A percentile compares a stretch with the other conserved stretches of the same genome.
Evolutionary conservation across 495 filamentous ascomycete species (phyloP).

Genomic region (Rhypophila decipiens): DNA sequence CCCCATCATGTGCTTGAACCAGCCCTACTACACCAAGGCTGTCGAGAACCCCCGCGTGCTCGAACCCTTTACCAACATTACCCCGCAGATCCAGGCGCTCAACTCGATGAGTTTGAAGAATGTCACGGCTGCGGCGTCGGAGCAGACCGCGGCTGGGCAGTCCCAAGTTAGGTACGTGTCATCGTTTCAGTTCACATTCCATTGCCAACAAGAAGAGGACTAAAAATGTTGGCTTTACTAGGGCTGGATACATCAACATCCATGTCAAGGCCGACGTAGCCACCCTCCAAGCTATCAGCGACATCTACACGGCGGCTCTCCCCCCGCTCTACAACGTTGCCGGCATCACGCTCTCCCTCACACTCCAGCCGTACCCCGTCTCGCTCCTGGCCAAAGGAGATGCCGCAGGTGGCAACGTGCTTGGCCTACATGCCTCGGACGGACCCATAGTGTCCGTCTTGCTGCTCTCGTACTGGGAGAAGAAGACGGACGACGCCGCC

Average conservation of each 20-base stretch:
- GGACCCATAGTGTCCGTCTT: slow-evolving; percentile 13
- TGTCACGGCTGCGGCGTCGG: neutral
- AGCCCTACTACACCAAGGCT: slow-evolving; percentile 11
- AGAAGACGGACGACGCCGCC: slow-evolving; percentile 11
- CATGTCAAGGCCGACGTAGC: slow-evolving; percentile 15
- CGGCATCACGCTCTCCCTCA: slow-evolving; percentile 9
- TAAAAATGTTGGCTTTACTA: no score
- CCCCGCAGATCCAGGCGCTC: slow-evolving; percentile 7
- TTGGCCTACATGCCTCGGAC: slow-evolving; percentile 13
- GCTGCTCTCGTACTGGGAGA: slow-evolving; percentile 11
- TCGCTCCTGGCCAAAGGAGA: slow-evolving; percentile 12
- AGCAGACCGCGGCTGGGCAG: neutral
- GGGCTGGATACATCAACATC: slow-evolving; percentile 13
- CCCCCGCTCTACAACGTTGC: slow-evolving; percentile 4
- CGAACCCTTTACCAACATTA: slow-evolving; percentile 4
- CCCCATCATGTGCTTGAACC: no score
- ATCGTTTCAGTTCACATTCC: no score
- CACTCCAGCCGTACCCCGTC: slow-evolving; percentile 21
- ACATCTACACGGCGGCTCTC: slow-evolving; percentile 9
- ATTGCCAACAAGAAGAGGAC: no score
- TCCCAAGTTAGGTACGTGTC: no score
- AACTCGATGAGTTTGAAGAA: slow-evolving; percentile 1
- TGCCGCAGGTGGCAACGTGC: slow-evolving; percentile 21
- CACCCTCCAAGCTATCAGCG: slow-evolving; percentile 5
- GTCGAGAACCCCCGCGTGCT: slow-evolving; percentile 12